Base-by-base conservation (phyloP, 2,329 filamentous ascomycete genomes). In the Penicillium aurantiogriseum region DNA sequence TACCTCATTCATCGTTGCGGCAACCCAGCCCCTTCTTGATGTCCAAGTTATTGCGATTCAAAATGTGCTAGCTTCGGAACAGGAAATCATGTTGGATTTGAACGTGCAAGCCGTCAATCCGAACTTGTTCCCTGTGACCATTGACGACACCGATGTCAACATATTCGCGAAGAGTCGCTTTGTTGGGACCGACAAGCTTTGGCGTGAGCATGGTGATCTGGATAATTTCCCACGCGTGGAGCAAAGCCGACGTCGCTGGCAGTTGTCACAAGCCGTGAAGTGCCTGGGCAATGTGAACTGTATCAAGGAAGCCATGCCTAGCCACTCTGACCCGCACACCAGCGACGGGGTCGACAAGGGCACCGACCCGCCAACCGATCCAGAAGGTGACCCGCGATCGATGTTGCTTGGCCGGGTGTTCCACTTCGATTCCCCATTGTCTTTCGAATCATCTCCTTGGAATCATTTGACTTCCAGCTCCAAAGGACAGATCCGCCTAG, bases 161-260 rank as follows among this genome's bases (percentile, higher is more conserved):
- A 84, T 99, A 33, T 97, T 97, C 74, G 94, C 94, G 31, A 96
- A 95, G 75, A 97, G 92, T 58, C 91, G 90, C 59, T 90, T 93
- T 70, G 89, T 93, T 13, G 90, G 90, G n/a, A 80, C 79, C 11
- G 81, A 83, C 54, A 73, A 72, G 35, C 64, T 76, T 17, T 77
- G 75, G 75, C 71, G 72, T 11, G 70, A 74, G 40, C 65, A 71
- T 58, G 63, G 61, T 11, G 70, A 70, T 27, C 49, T 64, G 25
- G 56, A 66, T 44, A 54, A 63, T 11, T 67, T 75, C 33, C 72
- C 71, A 13, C 72, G 71, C 9, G 62, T 70, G 6, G 67, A 70
- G 59, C 59, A 67, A 40, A 74, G 74, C 57, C 70, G 64, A 33
- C 71, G 66, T 52, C 71, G 74, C 29, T 72, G 71, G 56, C 61